Percentiles rank a stretch among this genome's conserved stretches.
Conservation (phyloP, 352 stramenopile genomes). For the Blastocystis sp. region DNA sequence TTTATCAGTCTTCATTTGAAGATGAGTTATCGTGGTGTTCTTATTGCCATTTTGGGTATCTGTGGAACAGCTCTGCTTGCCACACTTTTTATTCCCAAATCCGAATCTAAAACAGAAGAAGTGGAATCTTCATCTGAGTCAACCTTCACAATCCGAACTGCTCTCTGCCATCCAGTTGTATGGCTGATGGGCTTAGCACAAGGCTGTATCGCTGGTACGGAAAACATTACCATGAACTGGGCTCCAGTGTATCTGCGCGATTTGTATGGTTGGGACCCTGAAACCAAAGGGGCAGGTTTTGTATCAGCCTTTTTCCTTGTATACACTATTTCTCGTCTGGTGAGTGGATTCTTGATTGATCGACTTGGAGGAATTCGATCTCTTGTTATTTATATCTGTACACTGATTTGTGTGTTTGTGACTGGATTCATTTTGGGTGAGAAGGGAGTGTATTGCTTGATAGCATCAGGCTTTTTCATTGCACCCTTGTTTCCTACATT, state of each 20-base stretch:
- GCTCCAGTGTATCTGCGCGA: constrained; percentile 43
- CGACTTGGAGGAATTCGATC: constrained; percentile 18
- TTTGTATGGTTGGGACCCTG: constrained; percentile 53
- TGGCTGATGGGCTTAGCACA: constrained; percentile 30
- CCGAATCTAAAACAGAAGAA: background rate
- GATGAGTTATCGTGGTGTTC: constrained; percentile 21
- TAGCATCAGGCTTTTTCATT: constrained; percentile 25
- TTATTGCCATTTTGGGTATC: constrained; percentile 25
- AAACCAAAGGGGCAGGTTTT: constrained; percentile 41
- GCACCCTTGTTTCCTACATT: constrained; percentile 35
- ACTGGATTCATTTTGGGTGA: constrained; percentile 45
- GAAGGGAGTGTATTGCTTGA: background rate
- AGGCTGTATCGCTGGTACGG: constrained; percentile 38
- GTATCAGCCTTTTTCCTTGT: constrained; percentile 29
- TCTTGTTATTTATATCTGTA: background rate
- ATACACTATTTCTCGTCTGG: constrained; percentile 31
- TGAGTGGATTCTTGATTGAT: constrained; percentile 60
- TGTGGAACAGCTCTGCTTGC: background rate
- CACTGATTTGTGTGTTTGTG: constrained; percentile 8
- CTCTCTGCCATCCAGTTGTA: constrained; percentile 20
- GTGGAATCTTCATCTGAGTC: background rate
- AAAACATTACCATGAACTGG: constrained; percentile 60
- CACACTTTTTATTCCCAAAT: constrained; percentile 38
- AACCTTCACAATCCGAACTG: constrained; percentile 25
- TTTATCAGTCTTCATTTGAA: constrained; percentile 10